Percentiles rank a stretch among this genome's conserved stretches.
phyloP scores from a whole-genome alignment of 2,329 filamentous ascomycete species.

The Neurospora sp. region DNA sequence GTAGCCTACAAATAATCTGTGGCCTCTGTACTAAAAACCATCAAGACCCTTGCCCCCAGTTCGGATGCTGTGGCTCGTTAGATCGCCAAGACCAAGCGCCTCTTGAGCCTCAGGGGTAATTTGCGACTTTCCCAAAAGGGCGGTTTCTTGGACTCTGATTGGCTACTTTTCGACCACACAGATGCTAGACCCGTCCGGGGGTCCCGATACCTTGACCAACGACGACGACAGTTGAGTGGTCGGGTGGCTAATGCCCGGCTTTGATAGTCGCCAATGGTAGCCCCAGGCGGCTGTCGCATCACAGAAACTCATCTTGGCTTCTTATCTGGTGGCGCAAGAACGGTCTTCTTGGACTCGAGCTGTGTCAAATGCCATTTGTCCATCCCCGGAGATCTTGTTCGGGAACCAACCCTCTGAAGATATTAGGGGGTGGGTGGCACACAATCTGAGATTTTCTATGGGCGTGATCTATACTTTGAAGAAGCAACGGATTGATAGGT shows the following conservation, averaged over 20 bases:
- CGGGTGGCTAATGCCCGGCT: background rate
- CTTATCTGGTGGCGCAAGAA: background rate
- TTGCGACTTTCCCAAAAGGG: background rate
- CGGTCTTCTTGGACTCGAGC: background rate
- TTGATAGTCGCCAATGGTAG: background rate
- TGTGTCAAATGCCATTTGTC: background rate
- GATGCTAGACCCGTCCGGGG: background rate
- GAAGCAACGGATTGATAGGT: background rate
- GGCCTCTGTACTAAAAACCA: background rate
- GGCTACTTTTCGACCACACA: background rate
- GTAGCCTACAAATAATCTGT: background rate
- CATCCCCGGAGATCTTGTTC: background rate
- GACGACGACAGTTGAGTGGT: background rate
- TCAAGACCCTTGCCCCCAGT: background rate
- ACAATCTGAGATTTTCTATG: background rate
- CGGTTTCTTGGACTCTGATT: background rate
- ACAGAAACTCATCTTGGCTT: background rate
- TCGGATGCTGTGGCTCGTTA: background rate
- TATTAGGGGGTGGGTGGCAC: background rate
- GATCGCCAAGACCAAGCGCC: background rate
- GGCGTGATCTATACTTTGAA: background rate
- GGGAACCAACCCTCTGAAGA: background rate
- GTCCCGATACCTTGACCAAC: background rate
- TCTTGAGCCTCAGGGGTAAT: background rate
- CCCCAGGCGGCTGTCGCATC: background rate